Percentiles rank a stretch among this genome's conserved stretches.
phyloP scores from a whole-genome alignment of 257 asterid genomes.

The Anisodus acutangulus region DNA sequence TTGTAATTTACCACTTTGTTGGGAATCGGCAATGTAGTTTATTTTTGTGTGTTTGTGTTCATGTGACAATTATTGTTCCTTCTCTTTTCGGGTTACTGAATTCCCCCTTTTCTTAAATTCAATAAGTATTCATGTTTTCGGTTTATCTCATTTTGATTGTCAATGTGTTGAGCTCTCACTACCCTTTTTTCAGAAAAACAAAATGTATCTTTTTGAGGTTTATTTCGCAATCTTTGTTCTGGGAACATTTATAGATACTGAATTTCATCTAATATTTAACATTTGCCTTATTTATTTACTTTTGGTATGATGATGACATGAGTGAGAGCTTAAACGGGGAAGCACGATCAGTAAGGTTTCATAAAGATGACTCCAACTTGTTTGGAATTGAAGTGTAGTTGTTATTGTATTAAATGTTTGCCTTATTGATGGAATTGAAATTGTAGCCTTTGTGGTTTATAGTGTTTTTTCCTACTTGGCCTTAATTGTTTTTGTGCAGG shows the following conservation, averaged over 20 bases:
- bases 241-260: not conserved
- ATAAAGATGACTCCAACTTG: not conserved
- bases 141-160: too few species aligned
- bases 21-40: not conserved
- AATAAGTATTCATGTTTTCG: too few species aligned
- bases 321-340: not conserved
- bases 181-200: not conserved
- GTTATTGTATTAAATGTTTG: not conserved
- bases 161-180: not conserved
- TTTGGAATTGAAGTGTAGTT: not conserved
- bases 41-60: not conserved
- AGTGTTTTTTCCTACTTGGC: slow-evolving; percentile 7
- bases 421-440: not conserved
- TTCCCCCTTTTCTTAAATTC: not conserved
- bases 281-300: not conserved
- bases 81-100: too few species aligned
- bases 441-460: not conserved
- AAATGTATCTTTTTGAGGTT: not conserved
- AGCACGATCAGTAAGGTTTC: not conserved
- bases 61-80: too few species aligned
- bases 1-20: not conserved
- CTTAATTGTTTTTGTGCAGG: slow-evolving; percentile 55
- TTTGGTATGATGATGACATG: not conserved
- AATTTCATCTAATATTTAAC: not conserved
- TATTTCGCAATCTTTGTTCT: not conserved